Conservation (phyloP, 208 protist species). For the Trypanosomatidae sp. region DNA sequence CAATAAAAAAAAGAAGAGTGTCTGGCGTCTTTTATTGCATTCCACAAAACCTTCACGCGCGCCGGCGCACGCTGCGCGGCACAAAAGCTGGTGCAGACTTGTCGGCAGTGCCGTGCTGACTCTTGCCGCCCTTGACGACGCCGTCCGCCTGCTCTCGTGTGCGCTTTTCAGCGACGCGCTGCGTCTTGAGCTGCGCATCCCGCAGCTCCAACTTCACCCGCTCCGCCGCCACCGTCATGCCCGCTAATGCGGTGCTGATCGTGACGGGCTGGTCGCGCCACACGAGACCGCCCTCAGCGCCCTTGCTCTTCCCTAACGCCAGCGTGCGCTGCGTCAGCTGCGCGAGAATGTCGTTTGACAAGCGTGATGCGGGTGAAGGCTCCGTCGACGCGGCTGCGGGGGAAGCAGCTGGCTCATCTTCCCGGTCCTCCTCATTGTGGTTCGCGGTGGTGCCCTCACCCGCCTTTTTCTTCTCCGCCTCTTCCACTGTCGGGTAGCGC, state of each 20-base stretch:
- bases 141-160: slow-evolving; percentile 4
- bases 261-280: slow-evolving; percentile 54
- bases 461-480: slow-evolving; percentile 27
- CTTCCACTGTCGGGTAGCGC: slow-evolving; percentile 43
- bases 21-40: too few relatives aligned
- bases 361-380: too few relatives aligned
- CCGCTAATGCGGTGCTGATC: slow-evolving; percentile 43
- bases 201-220: slow-evolving; percentile 56
- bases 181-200: slow-evolving; percentile 31
- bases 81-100: too few relatives aligned
- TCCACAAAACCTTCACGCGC: too few relatives aligned
- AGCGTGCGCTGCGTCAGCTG: slow-evolving; percentile 23
- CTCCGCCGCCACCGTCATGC: slow-evolving; percentile 48
- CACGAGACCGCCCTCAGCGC: neutral
- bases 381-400: slow-evolving; percentile 5
- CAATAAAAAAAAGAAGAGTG: too few relatives aligned
- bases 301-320: slow-evolving; percentile 12
- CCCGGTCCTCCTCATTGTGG: slow-evolving; percentile 1
- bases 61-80: too few relatives aligned
- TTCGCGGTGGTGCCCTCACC: neutral
- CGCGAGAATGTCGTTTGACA: slow-evolving; percentile 9
- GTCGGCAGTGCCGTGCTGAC: neutral
- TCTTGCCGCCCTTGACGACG: neutral
- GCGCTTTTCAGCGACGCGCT: slow-evolving; percentile 26
- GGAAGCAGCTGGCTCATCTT: neutral